Evolutionary conservation across 73 alveolate species (phyloP), one percentile per base, ranked within the genome.

Genomic region (Halteria grandinella): DNA sequence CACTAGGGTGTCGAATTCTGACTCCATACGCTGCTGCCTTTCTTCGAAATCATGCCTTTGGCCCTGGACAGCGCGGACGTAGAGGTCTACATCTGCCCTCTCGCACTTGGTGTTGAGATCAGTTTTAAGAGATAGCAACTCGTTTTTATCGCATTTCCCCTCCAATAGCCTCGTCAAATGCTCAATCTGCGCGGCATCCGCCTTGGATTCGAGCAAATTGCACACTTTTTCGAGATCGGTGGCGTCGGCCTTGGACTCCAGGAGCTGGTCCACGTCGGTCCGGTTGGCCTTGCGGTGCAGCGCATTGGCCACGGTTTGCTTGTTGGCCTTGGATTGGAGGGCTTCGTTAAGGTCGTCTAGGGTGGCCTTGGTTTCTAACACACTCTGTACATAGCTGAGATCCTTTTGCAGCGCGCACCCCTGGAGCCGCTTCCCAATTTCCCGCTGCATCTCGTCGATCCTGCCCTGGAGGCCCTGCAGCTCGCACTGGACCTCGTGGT

Each of bases 241-340:
- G 44, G 83, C 40, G 66, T 92, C 91, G 27, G 79, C 94, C 33
- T 92, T 82, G 25, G 79, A 72, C 51, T 52, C 88, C 20, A 90
- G 63, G n/a, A 83, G 40, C 17, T 37, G 85, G 25, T 93, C 94
- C 34, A 95, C 71, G 37, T 95, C 99, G 69, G 70, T 83, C 75
- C 89, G 77, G 69, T 88, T 95, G n/a, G 97, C 99, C 60, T 95
- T 95, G 52, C 95, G 87, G 75, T 95, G 95, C 53, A 95, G 93
- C 50, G 97, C 95, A 79, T 89, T 91, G 10, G 95, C 91, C n/a
- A 95, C 97, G 62, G 89, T 77, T 50, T 92, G 89, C 85, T 95
- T 95, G 58, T 88, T 93, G 21, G 97, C 97, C 76, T 95, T 95
- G 34, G 64, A 62, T 60, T 90, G 80, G 18, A 95, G 79, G n/a